These are phyloP conservation scores for Pseudisothecium myosuroides DNA, from an alignment of 225 moss, liverwort and hornwort genomes.

Conservation along the genomic window DNA sequence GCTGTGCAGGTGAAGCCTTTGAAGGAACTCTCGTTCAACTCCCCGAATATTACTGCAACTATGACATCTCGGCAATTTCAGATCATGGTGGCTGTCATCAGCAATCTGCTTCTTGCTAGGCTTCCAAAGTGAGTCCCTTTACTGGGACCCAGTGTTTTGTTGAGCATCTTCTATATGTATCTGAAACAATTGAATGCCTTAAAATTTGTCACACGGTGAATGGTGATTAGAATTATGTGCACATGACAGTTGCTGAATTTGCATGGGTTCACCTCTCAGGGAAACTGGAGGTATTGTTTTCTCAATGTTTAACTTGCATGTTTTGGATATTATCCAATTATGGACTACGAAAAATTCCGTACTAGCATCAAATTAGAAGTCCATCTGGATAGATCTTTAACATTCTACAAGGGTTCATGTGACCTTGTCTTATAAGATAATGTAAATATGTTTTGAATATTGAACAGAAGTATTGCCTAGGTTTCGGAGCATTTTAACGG, in stretches of 20 bases:
- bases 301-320: neutral
- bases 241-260: neutral
- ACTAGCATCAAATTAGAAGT: neutral
- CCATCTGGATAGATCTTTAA: neutral
- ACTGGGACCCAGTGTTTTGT: neutral
- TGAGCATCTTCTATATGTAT: neutral
- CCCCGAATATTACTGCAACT: constrained; percentile 91
- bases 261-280: neutral
- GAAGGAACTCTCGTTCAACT: constrained; percentile 90
- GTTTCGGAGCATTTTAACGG: neutral
- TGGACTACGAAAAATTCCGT: neutral
- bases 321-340: neutral
- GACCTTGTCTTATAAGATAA: neutral
- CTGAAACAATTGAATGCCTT: neutral
- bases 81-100: constrained; percentile 95
- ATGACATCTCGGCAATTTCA: constrained; percentile 99
- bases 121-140: constrained; percentile 62
- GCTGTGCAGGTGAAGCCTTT: constrained; percentile 65
- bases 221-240: neutral
- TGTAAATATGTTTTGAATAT: neutral
- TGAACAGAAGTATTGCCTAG: neutral
- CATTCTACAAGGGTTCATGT: neutral
- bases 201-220: neutral
- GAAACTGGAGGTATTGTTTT: neutral
- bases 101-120: constrained; percentile 90